Percentiles rank a stretch among this genome's conserved stretches.
These are phyloP conservation scores for Pyrenochaeta sp. DNA, from an alignment of 2,329 filamentous ascomycete species.

Conservation along the genomic window DNA sequence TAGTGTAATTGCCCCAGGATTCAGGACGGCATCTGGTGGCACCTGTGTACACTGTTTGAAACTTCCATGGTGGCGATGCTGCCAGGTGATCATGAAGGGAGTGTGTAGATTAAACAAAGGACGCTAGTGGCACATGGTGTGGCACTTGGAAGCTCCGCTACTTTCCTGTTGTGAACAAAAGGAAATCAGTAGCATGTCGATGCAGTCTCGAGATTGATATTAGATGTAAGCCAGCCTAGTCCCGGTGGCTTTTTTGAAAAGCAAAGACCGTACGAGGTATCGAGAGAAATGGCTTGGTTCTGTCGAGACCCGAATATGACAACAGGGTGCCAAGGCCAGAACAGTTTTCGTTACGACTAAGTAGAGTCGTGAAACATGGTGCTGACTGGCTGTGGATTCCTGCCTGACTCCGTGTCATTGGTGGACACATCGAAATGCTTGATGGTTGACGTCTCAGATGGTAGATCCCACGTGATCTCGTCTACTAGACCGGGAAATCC, in stretches of 20 bases:
- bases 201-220: constrained; percentile 1
- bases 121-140: constrained; percentile 29
- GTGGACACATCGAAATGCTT: constrained; percentile 23
- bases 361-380: constrained; percentile 23
- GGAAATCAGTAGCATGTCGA: constrained; percentile 4
- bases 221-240: constrained; percentile 6
- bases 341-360: constrained; percentile 7
- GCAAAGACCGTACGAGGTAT: neutral
- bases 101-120: constrained; percentile 42
- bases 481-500: constrained; percentile 13
- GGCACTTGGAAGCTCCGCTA: constrained; percentile 11
- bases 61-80: constrained; percentile 26
- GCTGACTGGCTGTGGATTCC: constrained; percentile 3
- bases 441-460: constrained; percentile 19
- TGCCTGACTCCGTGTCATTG: constrained; percentile 21
- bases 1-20: constrained; percentile 26
- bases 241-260: neutral
- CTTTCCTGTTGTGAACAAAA: constrained; percentile 13
- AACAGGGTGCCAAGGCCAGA: neutral
- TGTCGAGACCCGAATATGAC: neutral
- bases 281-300: neutral
- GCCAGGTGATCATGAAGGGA: constrained; percentile 36
- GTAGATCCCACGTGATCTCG: constrained; percentile 30
- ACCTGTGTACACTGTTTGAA: constrained; percentile 27
- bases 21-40: constrained; percentile 14